These are phyloP conservation scores for Paulownia fortunei DNA, from an alignment of 257 asterid genomes.

Conservation along the genomic window DNA sequence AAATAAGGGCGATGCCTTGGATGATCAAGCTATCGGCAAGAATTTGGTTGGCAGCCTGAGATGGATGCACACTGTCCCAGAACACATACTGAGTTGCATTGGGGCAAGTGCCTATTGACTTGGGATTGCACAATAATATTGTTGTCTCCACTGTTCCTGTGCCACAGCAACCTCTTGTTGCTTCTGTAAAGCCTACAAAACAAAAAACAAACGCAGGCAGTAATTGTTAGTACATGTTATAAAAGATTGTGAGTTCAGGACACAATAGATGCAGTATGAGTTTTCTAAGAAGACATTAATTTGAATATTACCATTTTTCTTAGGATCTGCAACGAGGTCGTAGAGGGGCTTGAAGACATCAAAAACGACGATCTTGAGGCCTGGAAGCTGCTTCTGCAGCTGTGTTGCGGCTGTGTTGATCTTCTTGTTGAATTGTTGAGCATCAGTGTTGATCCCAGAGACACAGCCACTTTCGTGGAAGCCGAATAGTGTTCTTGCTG, in stretches of 20 bases:
- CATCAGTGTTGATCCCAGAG: conserved; percentile 66
- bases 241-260: neutral
- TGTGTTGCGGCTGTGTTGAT: conserved; percentile 66
- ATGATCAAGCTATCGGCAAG: conserved; percentile 69
- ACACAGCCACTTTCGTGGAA: conserved; percentile 78
- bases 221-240: neutral
- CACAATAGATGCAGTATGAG: no score
- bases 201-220: neutral
- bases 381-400: conserved; percentile 71
- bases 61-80: conserved; percentile 98
- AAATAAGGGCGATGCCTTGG: conserved; percentile 72
- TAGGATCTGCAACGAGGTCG: conserved; percentile 66
- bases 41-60: conserved; percentile 82
- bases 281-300: neutral
- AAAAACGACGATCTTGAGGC: conserved; percentile 68
- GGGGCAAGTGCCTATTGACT: conserved; percentile 75
- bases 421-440: conserved; percentile 80
- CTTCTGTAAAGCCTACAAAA: conserved; percentile 74
- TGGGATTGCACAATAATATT: conserved; percentile 69
- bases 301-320: conserved; percentile 51
- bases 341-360: conserved; percentile 83
- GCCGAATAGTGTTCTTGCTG: conserved; percentile 83
- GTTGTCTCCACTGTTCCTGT: conserved; percentile 90
- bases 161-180: conserved; percentile 84
- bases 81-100: conserved; percentile 83